A percentile compares a stretch with the other conserved stretches of the same genome.
Conservation (phyloP, 257 asterid species). For the Thymus mandschuricus region DNA sequence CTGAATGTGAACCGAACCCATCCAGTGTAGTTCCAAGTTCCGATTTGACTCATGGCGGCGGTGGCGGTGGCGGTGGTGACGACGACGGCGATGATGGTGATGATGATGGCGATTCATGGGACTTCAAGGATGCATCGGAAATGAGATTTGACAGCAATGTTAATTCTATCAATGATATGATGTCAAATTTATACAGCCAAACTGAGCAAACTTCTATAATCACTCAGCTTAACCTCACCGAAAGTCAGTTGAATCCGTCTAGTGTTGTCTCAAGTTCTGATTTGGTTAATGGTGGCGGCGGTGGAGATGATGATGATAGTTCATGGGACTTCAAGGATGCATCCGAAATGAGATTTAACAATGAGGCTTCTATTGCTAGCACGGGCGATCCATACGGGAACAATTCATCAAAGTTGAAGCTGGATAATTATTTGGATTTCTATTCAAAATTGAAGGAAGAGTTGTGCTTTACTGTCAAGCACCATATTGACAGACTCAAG, state of each 20-base stretch:
- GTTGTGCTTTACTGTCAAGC: conserved; percentile 45
- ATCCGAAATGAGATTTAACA: conserved; percentile 35
- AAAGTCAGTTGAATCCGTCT: conserved; percentile 38
- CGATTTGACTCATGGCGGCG: conserved; percentile 41
- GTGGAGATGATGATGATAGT: conserved; percentile 48
- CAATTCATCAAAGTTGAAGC: conserved; percentile 49
- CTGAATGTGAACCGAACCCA: conserved; percentile 34
- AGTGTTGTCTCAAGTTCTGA: conserved; percentile 38
- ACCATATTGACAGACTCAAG: conserved; percentile 55
- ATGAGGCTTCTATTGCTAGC: conserved; percentile 36
- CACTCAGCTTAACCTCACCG: conserved; percentile 34
- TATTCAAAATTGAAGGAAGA: conserved; percentile 59
- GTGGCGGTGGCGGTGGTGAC: conserved; percentile 52
- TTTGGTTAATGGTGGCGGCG: conserved; percentile 46
- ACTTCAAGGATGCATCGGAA: conserved; percentile 60
- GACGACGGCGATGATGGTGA: neutral
- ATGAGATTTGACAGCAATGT: conserved; percentile 33
- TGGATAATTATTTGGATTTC: conserved; percentile 55
- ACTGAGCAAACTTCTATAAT: conserved; percentile 43
- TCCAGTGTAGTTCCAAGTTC: conserved; percentile 39
- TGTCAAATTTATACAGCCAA: conserved; percentile 69
- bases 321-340: conserved; percentile 71
- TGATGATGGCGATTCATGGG: conserved; percentile 54
- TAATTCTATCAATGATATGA: conserved; percentile 57
- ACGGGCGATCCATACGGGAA: conserved; percentile 38